These are phyloP conservation scores for Hypoxylon intermedium DNA, from an alignment of 495 filamentous ascomycete species.

Conservation along the genomic window DNA sequence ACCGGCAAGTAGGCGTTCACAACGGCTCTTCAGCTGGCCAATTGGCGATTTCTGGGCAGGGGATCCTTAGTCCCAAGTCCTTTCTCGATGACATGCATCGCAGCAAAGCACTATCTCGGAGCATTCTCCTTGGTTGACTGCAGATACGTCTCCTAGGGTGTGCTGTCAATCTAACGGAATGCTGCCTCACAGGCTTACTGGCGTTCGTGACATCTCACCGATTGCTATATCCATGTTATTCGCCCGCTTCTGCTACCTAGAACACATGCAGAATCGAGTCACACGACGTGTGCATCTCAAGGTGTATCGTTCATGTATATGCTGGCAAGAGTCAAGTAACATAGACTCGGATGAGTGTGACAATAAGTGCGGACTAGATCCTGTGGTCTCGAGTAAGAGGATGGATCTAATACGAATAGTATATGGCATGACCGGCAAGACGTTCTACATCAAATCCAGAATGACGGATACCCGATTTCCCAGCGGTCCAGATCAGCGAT, in stretches of 20 bases:
- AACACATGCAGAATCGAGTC: conserved; percentile 35
- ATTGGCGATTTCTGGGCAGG: conserved; percentile 8
- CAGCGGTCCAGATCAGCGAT: background rate
- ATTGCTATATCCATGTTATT: conserved; percentile 5
- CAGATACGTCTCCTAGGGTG: conserved; percentile 11
- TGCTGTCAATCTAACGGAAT: conserved; percentile 7
- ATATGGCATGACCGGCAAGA: background rate
- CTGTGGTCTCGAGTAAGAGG: conserved; percentile 1
- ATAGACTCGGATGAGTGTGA: background rate
- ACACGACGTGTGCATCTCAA: conserved; percentile 25
- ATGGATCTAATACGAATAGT: conserved; percentile 1
- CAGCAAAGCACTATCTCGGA: conserved; percentile 17
- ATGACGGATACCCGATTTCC: background rate
- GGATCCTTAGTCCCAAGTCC: background rate
- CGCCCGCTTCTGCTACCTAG: conserved; percentile 27
- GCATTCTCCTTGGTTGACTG: conserved; percentile 10
- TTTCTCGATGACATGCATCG: conserved; percentile 16
- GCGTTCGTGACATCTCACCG: conserved; percentile 5
- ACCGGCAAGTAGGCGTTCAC: conserved; percentile 3
- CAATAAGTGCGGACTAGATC: conserved; percentile 1
- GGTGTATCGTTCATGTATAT: conserved; percentile 8
- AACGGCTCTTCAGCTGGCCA: conserved; percentile 3
- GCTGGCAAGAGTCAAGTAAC: conserved; percentile 11
- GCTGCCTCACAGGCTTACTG: conserved; percentile 3
- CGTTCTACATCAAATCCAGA: conserved; percentile 3